These are phyloP conservation scores for Mortierella alpina DNA, from an alignment of 192 early-diverging fungal species.

Conservation along the genomic window DNA sequence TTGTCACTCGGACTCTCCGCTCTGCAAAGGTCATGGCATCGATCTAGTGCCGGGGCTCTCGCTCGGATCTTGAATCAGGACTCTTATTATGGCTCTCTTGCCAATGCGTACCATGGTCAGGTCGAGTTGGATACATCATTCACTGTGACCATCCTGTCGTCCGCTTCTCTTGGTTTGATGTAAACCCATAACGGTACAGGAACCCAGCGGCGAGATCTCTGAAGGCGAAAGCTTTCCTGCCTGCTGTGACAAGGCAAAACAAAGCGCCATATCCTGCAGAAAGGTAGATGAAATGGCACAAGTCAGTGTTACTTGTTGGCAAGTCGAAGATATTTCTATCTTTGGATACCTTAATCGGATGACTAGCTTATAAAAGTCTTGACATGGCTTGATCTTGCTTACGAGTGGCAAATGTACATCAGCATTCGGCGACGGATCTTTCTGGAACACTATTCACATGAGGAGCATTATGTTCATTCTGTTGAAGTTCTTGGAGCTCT, in stretches of 20 bases:
- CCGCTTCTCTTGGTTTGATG: constrained; percentile 40
- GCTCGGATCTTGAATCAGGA: background rate
- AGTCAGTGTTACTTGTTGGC: background rate
- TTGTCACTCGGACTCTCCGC: constrained; percentile 30
- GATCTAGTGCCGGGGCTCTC: background rate
- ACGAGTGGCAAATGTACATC: constrained; percentile 42
- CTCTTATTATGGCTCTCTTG: background rate
- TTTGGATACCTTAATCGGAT: background rate
- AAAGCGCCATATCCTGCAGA: constrained; percentile 47
- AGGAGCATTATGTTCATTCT: constrained; percentile 44
- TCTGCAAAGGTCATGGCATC: constrained; percentile 33
- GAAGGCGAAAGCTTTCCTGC: constrained; percentile 60
- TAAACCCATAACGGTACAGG: constrained; percentile 15
- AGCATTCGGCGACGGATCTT: constrained; percentile 38
- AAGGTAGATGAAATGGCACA: constrained; percentile 43
- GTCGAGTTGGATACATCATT: constrained; percentile 48
- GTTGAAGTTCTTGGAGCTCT: too few relatives aligned
- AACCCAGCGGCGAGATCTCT: constrained; percentile 57
- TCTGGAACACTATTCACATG: constrained; percentile 48
- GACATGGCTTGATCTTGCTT: constrained; percentile 4
- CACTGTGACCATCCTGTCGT: constrained; percentile 22
- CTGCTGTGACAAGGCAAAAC: constrained; percentile 56
- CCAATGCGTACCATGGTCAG: constrained; percentile 25
- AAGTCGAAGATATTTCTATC: background rate
- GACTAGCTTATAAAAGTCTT: too few relatives aligned